Evolutionary conservation across 768 basidiomycete species (phyloP), one percentile per base, ranked within the genome.

Genomic region (Tylopilus subfusipes): DNA sequence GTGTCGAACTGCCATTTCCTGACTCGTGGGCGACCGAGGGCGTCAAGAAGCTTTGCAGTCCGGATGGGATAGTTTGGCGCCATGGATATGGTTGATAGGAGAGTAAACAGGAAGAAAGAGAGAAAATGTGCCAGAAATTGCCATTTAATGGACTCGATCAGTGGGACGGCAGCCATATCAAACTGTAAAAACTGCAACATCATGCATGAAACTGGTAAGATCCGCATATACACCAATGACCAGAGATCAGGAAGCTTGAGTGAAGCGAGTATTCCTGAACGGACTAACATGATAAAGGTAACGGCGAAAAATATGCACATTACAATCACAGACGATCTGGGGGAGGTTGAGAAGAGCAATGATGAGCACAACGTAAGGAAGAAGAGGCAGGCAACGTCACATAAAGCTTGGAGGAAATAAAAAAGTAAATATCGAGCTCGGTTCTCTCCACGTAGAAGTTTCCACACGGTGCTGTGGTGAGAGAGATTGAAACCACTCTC

Each of bases 401-500:
- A 39, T n/a, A 31, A 19, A n/a, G 22, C 29, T 7, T 31, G 21
- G 5, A 52, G 10, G 7, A 3, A 5, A 8, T 25, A 2, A 21
- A 21, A 2, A 14, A 18, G 2, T 9, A 27, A 30, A 29, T 48
- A 3, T 16, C 18, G 38, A 39, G 16, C 24, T 5, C 13, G 3
- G 1, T 22, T 12, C 25, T 50, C 27, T 50, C 14, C 18, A 5
- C 8, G 13, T 36, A 18, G 16, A 13, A 31, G 31, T 8, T 31
- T 12, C 24, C 11, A n/a, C 27, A 27, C 25, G 12, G 27, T 19
- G 18, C 29, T 47, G 7, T 29, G 27, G 30, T 50, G 39, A 16
- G 38, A 50, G 19, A 49, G 31, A 14, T 14, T 45, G 38, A 56
- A 53, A 4, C 43, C 19, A n/a, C 51, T n/a, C 24, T 53, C 48